Evolutionary conservation across 345 rosid genomes (phyloP).

Genomic region (Pugionium dolabratum): DNA sequence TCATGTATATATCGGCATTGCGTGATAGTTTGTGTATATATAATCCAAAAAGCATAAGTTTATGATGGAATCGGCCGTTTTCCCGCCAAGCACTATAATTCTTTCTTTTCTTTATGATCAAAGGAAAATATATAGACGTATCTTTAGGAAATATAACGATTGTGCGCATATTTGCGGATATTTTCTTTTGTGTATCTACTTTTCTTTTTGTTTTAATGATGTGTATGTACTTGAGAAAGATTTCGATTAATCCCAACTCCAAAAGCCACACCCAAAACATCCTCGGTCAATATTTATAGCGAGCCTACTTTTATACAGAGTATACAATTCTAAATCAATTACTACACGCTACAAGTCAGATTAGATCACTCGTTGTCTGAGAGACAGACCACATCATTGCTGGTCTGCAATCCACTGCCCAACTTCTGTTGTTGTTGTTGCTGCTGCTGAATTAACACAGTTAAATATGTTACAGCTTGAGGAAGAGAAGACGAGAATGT

Average conservation of each 20-base stretch:
- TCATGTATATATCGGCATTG: no score
- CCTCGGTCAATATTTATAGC: neutral
- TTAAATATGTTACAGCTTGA: constrained; percentile 12
- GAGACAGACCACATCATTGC: constrained; percentile 31
- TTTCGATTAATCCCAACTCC: neutral
- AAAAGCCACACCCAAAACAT: neutral
- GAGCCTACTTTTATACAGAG: neutral
- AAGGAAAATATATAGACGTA: no score
- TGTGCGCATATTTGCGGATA: no score
- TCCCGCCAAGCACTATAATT: no score
- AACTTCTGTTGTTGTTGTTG: constrained; percentile 24
- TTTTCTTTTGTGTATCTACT: no score
- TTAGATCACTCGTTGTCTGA: constrained; percentile 39
- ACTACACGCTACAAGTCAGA: constrained; percentile 13
- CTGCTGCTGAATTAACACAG: constrained; percentile 4
- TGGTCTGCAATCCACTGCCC: constrained; percentile 25
- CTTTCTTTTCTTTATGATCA: no score
- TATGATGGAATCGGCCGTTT: no score
- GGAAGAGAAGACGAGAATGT: constrained; percentile 2
- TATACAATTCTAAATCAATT: neutral
- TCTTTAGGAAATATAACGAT: no score
- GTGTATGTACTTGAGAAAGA: neutral
- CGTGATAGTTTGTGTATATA: no score
- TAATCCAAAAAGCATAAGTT: no score
- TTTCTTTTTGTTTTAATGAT: no score